phyloP scores from a whole-genome alignment of 257 asterid species.

The Forsythia suspensa region DNA sequence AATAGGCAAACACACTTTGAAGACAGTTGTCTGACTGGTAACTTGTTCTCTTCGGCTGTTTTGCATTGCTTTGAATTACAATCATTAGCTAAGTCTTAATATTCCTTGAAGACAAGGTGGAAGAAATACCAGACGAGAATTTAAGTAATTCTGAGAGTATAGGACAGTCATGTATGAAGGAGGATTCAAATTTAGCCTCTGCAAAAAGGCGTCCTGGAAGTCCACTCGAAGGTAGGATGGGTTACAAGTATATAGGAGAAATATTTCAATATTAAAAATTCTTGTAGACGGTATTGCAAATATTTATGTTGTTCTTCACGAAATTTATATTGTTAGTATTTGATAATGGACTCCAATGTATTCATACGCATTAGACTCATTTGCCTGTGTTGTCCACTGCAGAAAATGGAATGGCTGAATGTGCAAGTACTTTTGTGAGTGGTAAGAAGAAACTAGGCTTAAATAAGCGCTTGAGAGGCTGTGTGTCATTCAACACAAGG shows the following conservation, averaged over 20 bases:
- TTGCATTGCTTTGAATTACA: not conserved
- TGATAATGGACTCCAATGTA: constrained; percentile 11
- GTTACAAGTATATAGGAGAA: not conserved
- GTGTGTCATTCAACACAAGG: constrained; percentile 45
- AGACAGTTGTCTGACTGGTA: constrained; percentile 43
- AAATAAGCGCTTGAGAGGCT: constrained; percentile 52
- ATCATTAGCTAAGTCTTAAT: constrained; percentile 21
- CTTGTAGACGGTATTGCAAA: not conserved
- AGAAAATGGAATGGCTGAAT: constrained; percentile 42
- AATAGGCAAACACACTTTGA: constrained; percentile 29
- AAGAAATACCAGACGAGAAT: constrained; percentile 34
- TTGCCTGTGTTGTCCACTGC: constrained; percentile 27
- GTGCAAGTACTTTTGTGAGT: constrained; percentile 30
- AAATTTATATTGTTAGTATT: not conserved
- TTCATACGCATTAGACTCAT: constrained; percentile 7
- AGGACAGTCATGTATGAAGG: constrained; percentile 32
- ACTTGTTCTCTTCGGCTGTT: constrained; percentile 12
- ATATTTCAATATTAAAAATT: not conserved
- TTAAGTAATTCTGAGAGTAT: constrained; percentile 23
- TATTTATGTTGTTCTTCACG: not conserved
- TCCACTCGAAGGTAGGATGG: constrained; percentile 49
- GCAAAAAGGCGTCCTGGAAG: constrained; percentile 60
- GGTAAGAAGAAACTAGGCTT: constrained; percentile 50
- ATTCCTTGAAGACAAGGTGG: constrained; percentile 44
- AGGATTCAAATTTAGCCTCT: constrained; percentile 32